Percentiles rank a stretch among this genome's conserved stretches.
Conservation (phyloP, 768 basidiomycete genomes). For the Suillus clintonianus region DNA sequence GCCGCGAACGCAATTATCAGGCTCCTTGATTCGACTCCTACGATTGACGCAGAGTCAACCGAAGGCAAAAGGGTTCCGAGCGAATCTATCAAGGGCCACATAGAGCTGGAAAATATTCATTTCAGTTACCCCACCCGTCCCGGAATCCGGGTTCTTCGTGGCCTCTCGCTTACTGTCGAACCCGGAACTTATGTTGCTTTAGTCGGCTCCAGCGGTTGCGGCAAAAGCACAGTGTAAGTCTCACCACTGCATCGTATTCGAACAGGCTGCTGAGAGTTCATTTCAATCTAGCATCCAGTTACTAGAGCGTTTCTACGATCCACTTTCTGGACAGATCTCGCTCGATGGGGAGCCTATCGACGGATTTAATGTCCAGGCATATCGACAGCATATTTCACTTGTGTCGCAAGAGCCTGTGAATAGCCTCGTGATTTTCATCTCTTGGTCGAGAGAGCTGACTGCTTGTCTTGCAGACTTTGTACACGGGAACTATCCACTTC, state of each 20-base stretch:
- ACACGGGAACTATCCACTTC: conserved; percentile 87
- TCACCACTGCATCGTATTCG: background rate
- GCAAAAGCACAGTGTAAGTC: conserved; percentile 77
- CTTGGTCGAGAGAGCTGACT: background rate
- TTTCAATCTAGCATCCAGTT: conserved; percentile 60
- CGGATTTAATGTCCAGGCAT: conserved; percentile 80
- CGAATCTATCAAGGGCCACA: conserved; percentile 53
- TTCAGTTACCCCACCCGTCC: conserved; percentile 92
- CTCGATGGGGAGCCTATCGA: conserved; percentile 77
- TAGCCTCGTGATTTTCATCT: conserved; percentile 12
- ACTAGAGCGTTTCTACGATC: conserved; percentile 87
- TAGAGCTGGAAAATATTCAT: conserved; percentile 76
- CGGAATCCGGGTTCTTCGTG: conserved; percentile 79
- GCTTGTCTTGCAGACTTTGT: conserved; percentile 53
- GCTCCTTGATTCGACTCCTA: conserved; percentile 70
- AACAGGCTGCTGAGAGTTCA: background rate
- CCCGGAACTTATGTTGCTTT: conserved; percentile 84
- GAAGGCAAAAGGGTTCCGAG: conserved; percentile 57
- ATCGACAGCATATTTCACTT: conserved; percentile 84
- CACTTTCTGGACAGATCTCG: conserved; percentile 67
- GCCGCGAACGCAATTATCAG: conserved; percentile 76
- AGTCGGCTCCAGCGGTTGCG: conserved; percentile 80
- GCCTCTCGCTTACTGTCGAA: conserved; percentile 69
- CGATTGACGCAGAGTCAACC: conserved; percentile 78
- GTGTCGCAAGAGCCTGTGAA: conserved; percentile 83